These are phyloP conservation scores for Globisporangium paroecandrum DNA, from an alignment of 352 stramenopile species.

Conservation along the genomic window DNA sequence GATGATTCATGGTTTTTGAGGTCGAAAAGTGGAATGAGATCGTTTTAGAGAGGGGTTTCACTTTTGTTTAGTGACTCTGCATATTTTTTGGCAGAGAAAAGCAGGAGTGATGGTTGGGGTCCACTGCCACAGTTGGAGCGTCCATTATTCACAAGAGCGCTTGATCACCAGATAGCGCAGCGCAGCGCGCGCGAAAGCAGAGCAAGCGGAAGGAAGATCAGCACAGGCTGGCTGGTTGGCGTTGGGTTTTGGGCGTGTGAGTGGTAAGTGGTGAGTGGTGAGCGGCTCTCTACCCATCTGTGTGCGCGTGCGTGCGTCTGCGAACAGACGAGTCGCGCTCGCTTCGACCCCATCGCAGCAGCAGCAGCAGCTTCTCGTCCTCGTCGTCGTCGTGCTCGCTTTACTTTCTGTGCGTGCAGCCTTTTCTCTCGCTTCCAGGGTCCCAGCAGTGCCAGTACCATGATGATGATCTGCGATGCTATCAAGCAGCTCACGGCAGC, in stretches of 20 bases:
- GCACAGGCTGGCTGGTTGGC: neutral
- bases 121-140: neutral
- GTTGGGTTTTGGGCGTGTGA: neutral
- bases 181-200: neutral
- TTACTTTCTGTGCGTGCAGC: neutral
- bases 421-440: neutral
- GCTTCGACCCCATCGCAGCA: neutral
- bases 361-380: neutral
- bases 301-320: neutral
- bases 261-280: too few species aligned
- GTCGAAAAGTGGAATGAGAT: too few species aligned
- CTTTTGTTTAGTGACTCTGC: neutral
- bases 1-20: neutral
- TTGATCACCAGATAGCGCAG: neutral
- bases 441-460: neutral
- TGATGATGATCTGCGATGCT: conserved; percentile 41
- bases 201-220: neutral
- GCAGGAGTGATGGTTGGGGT: conserved; percentile 11
- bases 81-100: conserved; percentile 7
- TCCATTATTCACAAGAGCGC: neutral
- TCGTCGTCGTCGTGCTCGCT: neutral
- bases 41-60: neutral
- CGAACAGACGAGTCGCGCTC: neutral
- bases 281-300: neutral
- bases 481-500: conserved; percentile 34